Percentiles rank a stretch among this genome's conserved stretches.
These are phyloP conservation scores for Antitrichia curtipendula DNA, from an alignment of 225 moss, liverwort and hornwort genomes.

Conservation along the genomic window DNA sequence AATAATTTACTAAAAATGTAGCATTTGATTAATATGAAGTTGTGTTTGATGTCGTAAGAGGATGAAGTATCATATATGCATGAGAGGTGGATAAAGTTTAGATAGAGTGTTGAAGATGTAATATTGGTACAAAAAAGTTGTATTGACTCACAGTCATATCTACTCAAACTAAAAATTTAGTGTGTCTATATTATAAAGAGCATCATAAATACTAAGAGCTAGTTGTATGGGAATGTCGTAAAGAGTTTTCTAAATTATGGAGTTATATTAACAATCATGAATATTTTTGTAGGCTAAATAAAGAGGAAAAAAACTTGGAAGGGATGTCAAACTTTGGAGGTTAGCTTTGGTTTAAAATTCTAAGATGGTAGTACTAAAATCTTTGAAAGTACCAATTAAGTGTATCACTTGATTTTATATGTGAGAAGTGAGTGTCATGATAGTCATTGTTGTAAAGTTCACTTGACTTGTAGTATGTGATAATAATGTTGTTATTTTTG, in stretches of 20 bases:
- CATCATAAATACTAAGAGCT: background rate
- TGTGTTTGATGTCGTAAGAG: background rate
- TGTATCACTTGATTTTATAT: background rate
- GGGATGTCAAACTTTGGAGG: background rate
- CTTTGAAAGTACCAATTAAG: background rate
- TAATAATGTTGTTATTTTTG: background rate
- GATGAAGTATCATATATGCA: background rate
- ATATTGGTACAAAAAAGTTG: background rate
- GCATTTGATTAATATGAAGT: background rate
- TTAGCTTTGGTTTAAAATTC: background rate
- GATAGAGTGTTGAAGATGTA: background rate
- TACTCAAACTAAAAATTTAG: rapidly evolving
- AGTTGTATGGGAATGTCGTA: rapidly evolving
- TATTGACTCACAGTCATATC: background rate
- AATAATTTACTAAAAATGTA: background rate
- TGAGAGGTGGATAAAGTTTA: background rate
- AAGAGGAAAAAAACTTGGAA: background rate
- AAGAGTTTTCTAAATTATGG: background rate
- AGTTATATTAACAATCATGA: background rate
- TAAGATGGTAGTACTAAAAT: background rate
- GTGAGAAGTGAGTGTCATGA: rapidly evolving
- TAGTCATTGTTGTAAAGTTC: background rate
- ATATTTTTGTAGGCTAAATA: background rate
- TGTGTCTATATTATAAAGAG: background rate
- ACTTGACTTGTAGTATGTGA: background rate